These are phyloP conservation scores for Neoscytalidium dimidiatum DNA, from an alignment of 2,329 filamentous ascomycete genomes.

Conservation along the genomic window DNA sequence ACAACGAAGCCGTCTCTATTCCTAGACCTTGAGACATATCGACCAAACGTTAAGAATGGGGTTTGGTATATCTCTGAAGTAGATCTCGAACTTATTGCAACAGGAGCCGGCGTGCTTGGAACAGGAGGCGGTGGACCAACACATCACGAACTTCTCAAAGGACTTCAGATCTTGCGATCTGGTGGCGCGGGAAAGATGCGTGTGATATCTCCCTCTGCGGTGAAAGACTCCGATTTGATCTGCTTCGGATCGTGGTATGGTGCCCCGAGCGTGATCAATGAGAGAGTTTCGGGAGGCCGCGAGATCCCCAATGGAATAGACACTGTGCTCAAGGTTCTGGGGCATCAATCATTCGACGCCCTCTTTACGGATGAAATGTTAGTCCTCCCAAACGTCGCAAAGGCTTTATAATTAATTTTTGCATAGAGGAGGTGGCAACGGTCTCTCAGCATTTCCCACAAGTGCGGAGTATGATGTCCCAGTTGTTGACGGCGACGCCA, in stretches of 20 bases:
- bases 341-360: background rate
- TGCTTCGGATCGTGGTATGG: slow-evolving; percentile 51
- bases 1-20: background rate
- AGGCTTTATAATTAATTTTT: background rate
- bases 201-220: slow-evolving; percentile 39
- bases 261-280: slow-evolving; percentile 45
- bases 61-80: slow-evolving; percentile 61
- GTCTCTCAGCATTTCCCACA: background rate
- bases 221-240: slow-evolving; percentile 43
- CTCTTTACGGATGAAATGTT: background rate
- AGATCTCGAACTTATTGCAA: slow-evolving; percentile 59
- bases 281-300: slow-evolving; percentile 38
- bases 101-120: slow-evolving; percentile 62
- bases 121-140: slow-evolving; percentile 62
- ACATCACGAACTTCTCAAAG: slow-evolving; percentile 43
- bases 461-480: background rate
- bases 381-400: background rate
- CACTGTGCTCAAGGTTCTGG: background rate
- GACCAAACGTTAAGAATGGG: slow-evolving; percentile 36
- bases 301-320: slow-evolving; percentile 36
- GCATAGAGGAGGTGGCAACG: background rate
- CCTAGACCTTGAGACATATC: background rate
- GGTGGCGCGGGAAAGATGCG: slow-evolving; percentile 46
- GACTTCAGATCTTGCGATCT: slow-evolving; percentile 46
- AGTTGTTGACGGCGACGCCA: background rate